Base-by-base conservation (phyloP, 2,329 filamentous ascomycete genomes). In the Scopulariopsis brevicaulis region DNA sequence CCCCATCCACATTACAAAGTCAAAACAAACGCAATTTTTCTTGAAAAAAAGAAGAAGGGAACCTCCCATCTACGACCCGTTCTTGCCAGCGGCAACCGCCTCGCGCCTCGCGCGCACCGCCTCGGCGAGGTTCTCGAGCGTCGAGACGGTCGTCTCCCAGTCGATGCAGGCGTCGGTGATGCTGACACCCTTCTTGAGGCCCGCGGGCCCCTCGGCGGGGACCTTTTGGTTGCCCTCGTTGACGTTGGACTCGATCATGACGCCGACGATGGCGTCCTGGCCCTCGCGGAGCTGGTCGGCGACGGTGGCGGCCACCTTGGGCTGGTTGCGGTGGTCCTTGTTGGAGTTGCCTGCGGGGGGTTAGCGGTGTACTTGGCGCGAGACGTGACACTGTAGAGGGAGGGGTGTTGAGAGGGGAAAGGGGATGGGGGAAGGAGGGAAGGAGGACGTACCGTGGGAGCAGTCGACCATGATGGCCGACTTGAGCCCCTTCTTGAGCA, bases 241-340 rank as follows among this genome's bases (percentile, higher is more conserved):
- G 74, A 97, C 95, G 73, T 97, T 89, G 73, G 89, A 95, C 78
- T 99, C 94, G 67, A 99, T 96, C 94, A 99, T 99, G 60, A 97
- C 90, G 66, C 94, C 94, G 84, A 96, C 93, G 68, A 99, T 94
- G 54, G 79, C 87, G 3, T 81, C 81, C 76, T 97, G 93, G 40
- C 94, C 94, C 59, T 81, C 83, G 58, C 86, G 80, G 60, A 99
- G 89, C 75, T 99, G 94, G 67, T 89, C 85, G 1, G 89, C 91
- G 59, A 99, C 71, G 12, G 79, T 82, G 55, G 84, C 85, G 3
- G 91, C 92, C 22, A 99, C 94, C 79, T 93, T 91, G 64, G 92
- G 92, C 75, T 99, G 94, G 74, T 97, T 99, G 76, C 85, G 91
- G 80, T 97, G 93, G 74, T 97, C 84, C 82, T 99, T 99, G 69